Evolutionary conservation across 2,329 filamentous ascomycete species (phyloP), one percentile per base, ranked within the genome.

Genomic region (Ophiostoma ips): DNA sequence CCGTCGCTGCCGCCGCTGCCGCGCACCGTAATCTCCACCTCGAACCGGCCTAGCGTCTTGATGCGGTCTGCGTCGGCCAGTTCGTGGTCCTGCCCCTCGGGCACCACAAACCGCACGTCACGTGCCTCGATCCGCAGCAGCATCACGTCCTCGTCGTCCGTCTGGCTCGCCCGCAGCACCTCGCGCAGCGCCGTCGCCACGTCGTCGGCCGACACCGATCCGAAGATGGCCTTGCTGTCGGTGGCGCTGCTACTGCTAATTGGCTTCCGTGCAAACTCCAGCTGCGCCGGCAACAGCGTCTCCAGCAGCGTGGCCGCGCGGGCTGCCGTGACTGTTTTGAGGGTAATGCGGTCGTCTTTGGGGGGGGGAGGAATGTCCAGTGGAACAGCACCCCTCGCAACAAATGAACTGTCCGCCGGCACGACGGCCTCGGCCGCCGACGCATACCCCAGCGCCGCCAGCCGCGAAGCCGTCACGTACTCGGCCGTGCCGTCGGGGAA

Each of bases 141-240:
- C 43, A 45, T 45, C 3, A 69, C 56, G 9, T 37, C 46, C 16
- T 31, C 16, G 35, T 57, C 55, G 49, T 64, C 62, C n/a, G n/a
- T n/a, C 7, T 50, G 55, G 28, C 59, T 21, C 56, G 53, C 55
- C n/a, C 59, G 55, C 45, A 71, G 57, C n/a, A 52, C 52, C 48
- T 63, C 61, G 49, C 63, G 64, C 56, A 70, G 57, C 21, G 56
- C 45, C 21, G 56, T 56, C 2, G 65, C 58, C 36, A 71, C 59
- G 56, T 71, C 66, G 48, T 47, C 54, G 43, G 58, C 55, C 21
- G 68, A 66, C 7, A 71, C 69, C 46, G 68, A 70, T 37, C 69
- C 68, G 55, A 66, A 70, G 52, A 71, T 70, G 52, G 30, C 49
- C 21, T 45, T 34, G 13, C 49, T 38, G 41, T 31, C 55, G 16